phyloP scores from a whole-genome alignment of 495 filamentous ascomycete genomes.

The Penicillium herquei region DNA sequence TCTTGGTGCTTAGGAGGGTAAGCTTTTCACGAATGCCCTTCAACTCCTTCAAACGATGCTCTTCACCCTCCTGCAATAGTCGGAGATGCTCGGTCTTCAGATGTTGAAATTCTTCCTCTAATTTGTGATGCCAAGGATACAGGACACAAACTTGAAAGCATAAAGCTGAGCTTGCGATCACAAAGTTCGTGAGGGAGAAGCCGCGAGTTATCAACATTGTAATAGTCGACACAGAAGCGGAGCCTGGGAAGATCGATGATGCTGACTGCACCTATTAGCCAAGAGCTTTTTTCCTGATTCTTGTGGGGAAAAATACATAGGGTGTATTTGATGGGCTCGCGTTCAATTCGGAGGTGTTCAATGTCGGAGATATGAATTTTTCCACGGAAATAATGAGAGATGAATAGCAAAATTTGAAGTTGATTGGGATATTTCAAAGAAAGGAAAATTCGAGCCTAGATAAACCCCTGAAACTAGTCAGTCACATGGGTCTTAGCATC shows the following conservation, averaged over 20 bases:
- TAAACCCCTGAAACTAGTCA: neutral
- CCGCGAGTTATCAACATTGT: slow-evolving; percentile 56
- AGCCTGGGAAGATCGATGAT: slow-evolving; percentile 7
- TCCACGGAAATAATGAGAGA: neutral
- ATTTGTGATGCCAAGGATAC: slow-evolving; percentile 63
- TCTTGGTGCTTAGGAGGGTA: slow-evolving; percentile 2
- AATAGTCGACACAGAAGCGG: slow-evolving; percentile 4
- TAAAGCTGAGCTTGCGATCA: slow-evolving; percentile 58
- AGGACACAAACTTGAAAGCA: slow-evolving; percentile 63
- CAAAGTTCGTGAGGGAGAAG: slow-evolving; percentile 61
- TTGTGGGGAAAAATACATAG: neutral
- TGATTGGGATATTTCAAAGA: neutral
- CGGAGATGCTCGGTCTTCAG: slow-evolving; percentile 54
- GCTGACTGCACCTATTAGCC: slow-evolving; percentile 2
- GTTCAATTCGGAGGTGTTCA: neutral
- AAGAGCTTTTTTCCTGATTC: neutral
- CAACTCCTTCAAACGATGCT: slow-evolving; percentile 13
- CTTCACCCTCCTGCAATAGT: slow-evolving; percentile 24
- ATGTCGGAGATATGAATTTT: neutral
- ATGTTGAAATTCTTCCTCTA: slow-evolving; percentile 58
- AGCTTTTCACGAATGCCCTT: slow-evolving; percentile 10
- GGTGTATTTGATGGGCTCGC: neutral
- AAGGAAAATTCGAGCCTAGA: neutral
- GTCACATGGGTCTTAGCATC: neutral
- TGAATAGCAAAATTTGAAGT: neutral